phyloP scores from a whole-genome alignment of 768 basidiomycete species.

The Tricholoma saponaceum region DNA sequence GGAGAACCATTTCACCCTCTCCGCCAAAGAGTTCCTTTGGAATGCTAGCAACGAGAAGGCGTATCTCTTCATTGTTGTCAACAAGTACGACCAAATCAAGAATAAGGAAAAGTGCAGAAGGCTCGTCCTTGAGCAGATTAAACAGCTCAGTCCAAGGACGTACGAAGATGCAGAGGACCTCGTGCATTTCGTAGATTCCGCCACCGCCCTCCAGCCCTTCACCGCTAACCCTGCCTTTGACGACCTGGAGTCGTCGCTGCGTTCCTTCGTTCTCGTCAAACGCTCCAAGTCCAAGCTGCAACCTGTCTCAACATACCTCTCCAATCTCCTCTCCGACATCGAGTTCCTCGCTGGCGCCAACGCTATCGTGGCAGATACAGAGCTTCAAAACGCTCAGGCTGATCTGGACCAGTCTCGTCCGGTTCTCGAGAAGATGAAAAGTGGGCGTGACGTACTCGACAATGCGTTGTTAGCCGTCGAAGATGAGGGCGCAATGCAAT shows the following conservation, averaged over 20 bases:
- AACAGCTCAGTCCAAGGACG: constrained; percentile 86
- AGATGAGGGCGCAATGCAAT: constrained; percentile 60
- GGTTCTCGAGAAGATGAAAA: constrained; percentile 84
- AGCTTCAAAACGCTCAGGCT: constrained; percentile 65
- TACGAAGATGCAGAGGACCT: constrained; percentile 89
- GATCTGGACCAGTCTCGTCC: constrained; percentile 72
- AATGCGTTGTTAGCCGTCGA: constrained; percentile 76
- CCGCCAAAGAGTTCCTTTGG: constrained; percentile 89
- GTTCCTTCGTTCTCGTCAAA: constrained; percentile 95
- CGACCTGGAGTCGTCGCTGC: constrained; percentile 83
- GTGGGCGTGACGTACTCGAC: constrained; percentile 68
- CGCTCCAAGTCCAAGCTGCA: constrained; percentile 94
- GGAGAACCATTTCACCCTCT: constrained; percentile 97
- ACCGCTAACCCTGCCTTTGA: constrained; percentile 71
- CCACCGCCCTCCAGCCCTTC: constrained; percentile 63
- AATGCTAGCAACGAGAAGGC: constrained; percentile 96
- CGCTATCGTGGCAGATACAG: constrained; percentile 76
- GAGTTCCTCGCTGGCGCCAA: constrained; percentile 86
- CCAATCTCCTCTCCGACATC: constrained; percentile 85
- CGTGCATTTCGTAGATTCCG: constrained; percentile 97
- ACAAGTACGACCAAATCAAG: constrained; percentile 93
- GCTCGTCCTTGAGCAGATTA: constrained; percentile 90
- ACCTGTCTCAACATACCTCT: constrained; percentile 88
- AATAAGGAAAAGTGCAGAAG: constrained; percentile 93
- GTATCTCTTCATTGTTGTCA: constrained; percentile 97